phyloP scores from a whole-genome alignment of 2,329 filamentous ascomycete genomes.

The Chrysoporthe austroafricana region DNA sequence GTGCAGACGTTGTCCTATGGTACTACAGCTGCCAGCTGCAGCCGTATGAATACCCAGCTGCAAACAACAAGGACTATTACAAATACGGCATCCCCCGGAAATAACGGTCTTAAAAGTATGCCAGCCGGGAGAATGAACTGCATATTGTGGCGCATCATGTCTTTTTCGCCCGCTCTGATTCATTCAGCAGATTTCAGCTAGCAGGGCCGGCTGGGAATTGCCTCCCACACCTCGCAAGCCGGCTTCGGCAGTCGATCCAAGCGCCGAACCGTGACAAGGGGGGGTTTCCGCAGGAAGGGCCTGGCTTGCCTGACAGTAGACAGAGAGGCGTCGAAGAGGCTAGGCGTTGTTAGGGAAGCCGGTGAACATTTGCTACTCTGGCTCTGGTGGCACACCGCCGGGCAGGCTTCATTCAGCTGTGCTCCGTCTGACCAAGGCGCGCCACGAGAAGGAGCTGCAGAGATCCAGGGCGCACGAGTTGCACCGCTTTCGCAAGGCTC shows the following conservation, averaged over 20 bases:
- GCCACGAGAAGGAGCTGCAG: background rate
- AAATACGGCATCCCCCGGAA: background rate
- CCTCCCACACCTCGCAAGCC: background rate
- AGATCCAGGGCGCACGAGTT: background rate
- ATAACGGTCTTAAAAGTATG: background rate
- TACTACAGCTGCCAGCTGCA: background rate
- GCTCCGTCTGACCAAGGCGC: too few relatives aligned
- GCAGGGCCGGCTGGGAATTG: background rate
- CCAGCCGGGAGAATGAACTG: background rate
- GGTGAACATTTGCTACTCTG: background rate
- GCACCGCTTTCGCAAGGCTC: too few relatives aligned
- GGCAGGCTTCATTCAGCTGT: background rate
- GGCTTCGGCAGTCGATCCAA: constrained; percentile 14
- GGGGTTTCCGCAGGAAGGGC: too few relatives aligned
- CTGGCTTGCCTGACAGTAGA: background rate
- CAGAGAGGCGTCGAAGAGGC: background rate
- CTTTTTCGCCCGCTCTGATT: background rate
- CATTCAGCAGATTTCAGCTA: background rate
- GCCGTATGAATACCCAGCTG: background rate
- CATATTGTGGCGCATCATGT: background rate
- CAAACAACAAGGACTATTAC: background rate
- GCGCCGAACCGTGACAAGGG: constrained; percentile 16
- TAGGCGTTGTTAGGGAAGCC: background rate
- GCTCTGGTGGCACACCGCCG: background rate
- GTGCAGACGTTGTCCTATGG: background rate